A percentile compares a stretch with the other conserved stretches of the same genome.
These are phyloP conservation scores for Cercospora beticola DNA, from an alignment of 2,329 filamentous ascomycete genomes.

Conservation along the genomic window DNA sequence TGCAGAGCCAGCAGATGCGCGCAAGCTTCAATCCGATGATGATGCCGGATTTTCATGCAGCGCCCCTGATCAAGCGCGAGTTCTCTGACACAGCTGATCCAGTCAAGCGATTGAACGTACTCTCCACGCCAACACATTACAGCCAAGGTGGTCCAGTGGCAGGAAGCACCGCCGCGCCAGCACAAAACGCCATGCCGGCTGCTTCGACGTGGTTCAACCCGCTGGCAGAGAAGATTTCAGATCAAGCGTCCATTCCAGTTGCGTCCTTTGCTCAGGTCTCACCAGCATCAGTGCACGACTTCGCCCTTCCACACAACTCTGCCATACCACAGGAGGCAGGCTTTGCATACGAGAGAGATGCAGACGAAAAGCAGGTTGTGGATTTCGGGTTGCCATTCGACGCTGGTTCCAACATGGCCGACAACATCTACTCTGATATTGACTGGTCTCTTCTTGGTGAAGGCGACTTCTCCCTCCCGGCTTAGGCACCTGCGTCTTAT, in stretches of 20 bases:
- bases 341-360: not conserved
- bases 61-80: not conserved
- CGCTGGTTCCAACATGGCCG: not conserved
- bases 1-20: not conserved
- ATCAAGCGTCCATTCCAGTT: not conserved
- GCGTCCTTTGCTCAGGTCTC: not conserved
- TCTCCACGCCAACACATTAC: not conserved
- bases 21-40: not conserved
- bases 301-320: not conserved
- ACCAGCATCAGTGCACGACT: not conserved
- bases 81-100: not conserved
- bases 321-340: not conserved
- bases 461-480: not conserved
- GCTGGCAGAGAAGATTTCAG: not conserved
- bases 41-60: not conserved
- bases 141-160: not conserved
- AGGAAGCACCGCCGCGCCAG: not conserved
- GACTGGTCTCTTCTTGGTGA: constrained; percentile 4
- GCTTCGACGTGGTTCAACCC: not conserved
- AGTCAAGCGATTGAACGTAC: not conserved
- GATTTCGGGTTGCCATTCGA: not conserved
- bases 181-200: not conserved
- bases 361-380: not conserved
- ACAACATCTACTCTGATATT: not conserved
- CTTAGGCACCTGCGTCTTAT: constrained; percentile 1